These are phyloP conservation scores for Sphaerulina populicola DNA, from an alignment of 2,329 filamentous ascomycete genomes.

Conservation along the genomic window DNA sequence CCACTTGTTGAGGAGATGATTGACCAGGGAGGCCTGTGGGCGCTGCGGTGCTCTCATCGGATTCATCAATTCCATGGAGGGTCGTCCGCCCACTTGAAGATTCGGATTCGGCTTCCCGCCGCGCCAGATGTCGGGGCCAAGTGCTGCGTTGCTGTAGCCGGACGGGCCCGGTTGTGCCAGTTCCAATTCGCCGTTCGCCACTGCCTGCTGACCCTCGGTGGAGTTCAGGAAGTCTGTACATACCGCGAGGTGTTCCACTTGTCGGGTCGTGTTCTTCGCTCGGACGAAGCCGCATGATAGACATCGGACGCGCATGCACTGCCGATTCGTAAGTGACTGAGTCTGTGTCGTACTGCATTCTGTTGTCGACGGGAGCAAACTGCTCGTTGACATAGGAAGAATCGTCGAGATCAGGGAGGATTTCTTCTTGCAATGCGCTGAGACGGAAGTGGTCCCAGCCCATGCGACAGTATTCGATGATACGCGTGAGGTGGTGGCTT, in stretches of 20 bases:
- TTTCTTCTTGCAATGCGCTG: neutral
- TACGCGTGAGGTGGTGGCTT: neutral
- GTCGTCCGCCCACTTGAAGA: conserved; percentile 36
- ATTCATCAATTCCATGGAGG: conserved; percentile 12
- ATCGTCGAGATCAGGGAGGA: neutral
- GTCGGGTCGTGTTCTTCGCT: conserved; percentile 45
- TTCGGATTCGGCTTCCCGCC: conserved; percentile 44
- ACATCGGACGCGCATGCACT: conserved; percentile 45
- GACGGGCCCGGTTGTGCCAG: conserved; percentile 13
- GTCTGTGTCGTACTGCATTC: neutral
- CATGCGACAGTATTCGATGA: neutral
- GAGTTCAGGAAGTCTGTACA: conserved; percentile 41
- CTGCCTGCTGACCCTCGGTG: conserved; percentile 37
- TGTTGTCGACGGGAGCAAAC: too few relatives aligned
- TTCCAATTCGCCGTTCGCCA: conserved; percentile 25
- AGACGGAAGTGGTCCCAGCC: neutral
- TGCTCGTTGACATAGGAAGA: neutral
- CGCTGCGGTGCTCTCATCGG: conserved; percentile 15
- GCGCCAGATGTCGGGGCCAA: conserved; percentile 35
- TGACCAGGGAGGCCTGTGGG: conserved; percentile 46
- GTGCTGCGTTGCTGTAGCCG: conserved; percentile 12
- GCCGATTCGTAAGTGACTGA: conserved; percentile 2
- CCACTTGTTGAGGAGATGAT: conserved; percentile 48
- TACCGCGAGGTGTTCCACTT: conserved; percentile 43
- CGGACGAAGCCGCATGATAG: conserved; percentile 43